A percentile compares a stretch with the other conserved stretches of the same genome.
Evolutionary conservation across 768 basidiomycete genomes (phyloP).

Genomic region (Lepiota venenata): DNA sequence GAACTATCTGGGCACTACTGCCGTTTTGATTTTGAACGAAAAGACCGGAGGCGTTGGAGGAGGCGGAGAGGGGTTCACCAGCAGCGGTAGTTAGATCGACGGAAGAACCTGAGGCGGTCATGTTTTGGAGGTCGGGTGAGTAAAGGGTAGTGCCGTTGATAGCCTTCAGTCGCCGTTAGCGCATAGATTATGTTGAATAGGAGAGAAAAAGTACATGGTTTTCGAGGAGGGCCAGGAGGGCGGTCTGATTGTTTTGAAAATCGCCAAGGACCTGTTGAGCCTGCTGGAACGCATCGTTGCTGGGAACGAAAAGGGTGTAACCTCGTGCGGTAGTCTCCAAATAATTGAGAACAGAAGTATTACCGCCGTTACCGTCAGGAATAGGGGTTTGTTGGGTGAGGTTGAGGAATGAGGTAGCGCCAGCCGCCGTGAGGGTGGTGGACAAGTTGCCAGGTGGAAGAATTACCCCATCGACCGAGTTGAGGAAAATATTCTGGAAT

Average conservation of each 20-base stretch:
- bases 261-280: constrained; percentile 26
- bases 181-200: background rate
- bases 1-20: constrained; percentile 40
- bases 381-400: constrained; percentile 23
- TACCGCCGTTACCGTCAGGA: constrained; percentile 24
- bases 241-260: constrained; percentile 41
- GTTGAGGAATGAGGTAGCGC: constrained; percentile 38
- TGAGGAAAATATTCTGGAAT: constrained; percentile 37
- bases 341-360: constrained; percentile 30
- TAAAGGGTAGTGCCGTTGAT: constrained; percentile 71
- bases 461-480: constrained; percentile 49
- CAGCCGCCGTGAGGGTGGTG: constrained; percentile 36
- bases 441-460: constrained; percentile 46
- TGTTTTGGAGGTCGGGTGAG: constrained; percentile 41
- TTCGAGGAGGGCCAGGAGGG: constrained; percentile 39
- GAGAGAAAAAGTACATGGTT: constrained; percentile 52
- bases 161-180: constrained; percentile 28
- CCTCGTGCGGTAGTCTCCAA: constrained; percentile 39
- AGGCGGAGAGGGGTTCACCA: constrained; percentile 51
- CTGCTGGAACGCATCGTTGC: constrained; percentile 42
- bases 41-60: constrained; percentile 51
- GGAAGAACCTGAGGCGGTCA: constrained; percentile 9
- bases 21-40: constrained; percentile 43
- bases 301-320: constrained; percentile 68
- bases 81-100: constrained; percentile 47